Evolutionary conservation across 2,329 filamentous ascomycete genomes (phyloP), one percentile per base, ranked within the genome.

Genomic region (Arthrobotrys sphaeroides): DNA sequence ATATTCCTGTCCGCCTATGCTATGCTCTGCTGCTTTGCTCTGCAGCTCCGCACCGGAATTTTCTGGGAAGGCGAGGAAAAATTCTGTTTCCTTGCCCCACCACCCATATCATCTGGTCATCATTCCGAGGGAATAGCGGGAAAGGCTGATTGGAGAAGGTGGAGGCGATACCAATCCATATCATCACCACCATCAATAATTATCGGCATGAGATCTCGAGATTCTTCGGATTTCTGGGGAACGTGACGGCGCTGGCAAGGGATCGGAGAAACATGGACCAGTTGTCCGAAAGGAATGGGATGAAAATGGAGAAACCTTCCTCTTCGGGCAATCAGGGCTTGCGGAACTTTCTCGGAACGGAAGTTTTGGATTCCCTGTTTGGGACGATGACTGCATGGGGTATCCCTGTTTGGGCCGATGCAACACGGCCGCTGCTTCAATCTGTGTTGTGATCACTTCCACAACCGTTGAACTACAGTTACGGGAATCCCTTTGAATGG

Each of bases 21-120:
- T n/a, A n/a, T n/a, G n/a, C n/a, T n/a, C n/a, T n/a, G n/a, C n/a
- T n/a, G n/a, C n/a, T n/a, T n/a, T n/a, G n/a, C 4, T 47, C 22
- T 13, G 20, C 43, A 26, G 10, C 43, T 47, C 51, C 51, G 51
- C 51, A 55, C 51, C 51, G 51, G 51, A 55, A 33, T 53, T 53
- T 53, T 53, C 16, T 12, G 36, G 16, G 16, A 53, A 12, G 16
- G n/a, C 24, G 5, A 33, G n/a, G 1, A 33, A 18, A 31, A 31
- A 9, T 13, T 55, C n/a, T 55, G 22, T 0, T 55, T 20, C 18
- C 38, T 55, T 55, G 51, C 51, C 51, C 51, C 51, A 55, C 51
- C 51, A 55, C 49, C 28, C 49, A 36, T 22, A n/a, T 33, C 28
- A 33, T 33, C 28, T 33, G 28, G n/a, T 5, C 22, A n/a, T 24